Conservation (phyloP, 345 rosid species). For the Passiflora organensis region DNA sequence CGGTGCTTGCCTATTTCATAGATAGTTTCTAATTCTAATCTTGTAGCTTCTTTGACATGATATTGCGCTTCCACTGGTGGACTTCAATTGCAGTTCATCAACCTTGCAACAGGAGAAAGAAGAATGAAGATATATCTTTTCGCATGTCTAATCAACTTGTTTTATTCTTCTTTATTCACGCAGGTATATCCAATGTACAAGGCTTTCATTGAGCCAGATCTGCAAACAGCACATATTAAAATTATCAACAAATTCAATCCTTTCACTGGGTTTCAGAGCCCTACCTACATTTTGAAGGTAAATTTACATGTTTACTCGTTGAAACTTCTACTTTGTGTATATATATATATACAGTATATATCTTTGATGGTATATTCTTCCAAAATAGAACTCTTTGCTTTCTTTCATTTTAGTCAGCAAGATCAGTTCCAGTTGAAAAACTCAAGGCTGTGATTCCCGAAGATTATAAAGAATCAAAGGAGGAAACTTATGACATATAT, state of each 20-base stretch:
- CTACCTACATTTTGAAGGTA: constrained; percentile 91
- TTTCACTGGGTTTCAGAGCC: constrained; percentile 94
- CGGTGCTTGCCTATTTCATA: constrained; percentile 47
- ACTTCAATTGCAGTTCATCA: too few relatives aligned
- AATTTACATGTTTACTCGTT: constrained; percentile 6
- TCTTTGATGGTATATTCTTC: too few relatives aligned
- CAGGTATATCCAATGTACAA: constrained; percentile 99
- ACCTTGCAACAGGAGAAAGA: too few relatives aligned
- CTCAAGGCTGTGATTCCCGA: constrained; percentile 65
- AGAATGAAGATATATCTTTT: too few relatives aligned
- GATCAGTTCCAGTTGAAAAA: constrained; percentile 61
- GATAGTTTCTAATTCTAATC: constrained; percentile 13
- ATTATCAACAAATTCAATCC: constrained; percentile 96
- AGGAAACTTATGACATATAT: constrained; percentile 98
- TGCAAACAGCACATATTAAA: constrained; percentile 90
- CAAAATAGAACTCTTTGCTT: constrained; percentile 11
- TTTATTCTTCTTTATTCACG: not conserved
- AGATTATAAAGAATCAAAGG: constrained; percentile 52
- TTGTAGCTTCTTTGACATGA: constrained; percentile 1
- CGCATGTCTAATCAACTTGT: constrained; percentile 8
- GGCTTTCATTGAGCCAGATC: constrained; percentile 99
- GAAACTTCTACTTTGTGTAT: not conserved
- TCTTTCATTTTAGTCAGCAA: constrained; percentile 58
- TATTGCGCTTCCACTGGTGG: not conserved
- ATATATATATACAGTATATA: too few relatives aligned